Percentiles rank a stretch among this genome's conserved stretches.
phyloP scores from a whole-genome alignment of 208 protist species.

The Trypanosoma rangeli region DNA sequence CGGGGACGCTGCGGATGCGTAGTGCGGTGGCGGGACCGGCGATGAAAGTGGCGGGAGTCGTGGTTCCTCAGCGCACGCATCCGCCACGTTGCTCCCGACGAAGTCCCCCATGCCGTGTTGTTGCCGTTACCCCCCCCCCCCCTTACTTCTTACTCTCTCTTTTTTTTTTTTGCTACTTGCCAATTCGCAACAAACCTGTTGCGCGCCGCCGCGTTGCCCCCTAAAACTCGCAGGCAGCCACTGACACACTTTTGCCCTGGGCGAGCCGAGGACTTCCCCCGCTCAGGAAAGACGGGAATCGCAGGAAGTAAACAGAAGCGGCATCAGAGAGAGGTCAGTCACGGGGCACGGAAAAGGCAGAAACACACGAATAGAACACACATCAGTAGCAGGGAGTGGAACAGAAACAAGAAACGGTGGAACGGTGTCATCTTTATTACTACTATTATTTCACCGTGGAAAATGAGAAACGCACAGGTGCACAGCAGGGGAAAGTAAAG shows the following conservation, averaged over 20 bases:
- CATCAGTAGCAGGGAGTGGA: neutral
- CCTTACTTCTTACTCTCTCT: too few relatives aligned
- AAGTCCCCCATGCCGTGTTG: neutral
- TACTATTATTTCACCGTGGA: neutral
- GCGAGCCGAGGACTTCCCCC: neutral
- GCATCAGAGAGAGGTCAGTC: neutral
- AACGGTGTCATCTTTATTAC: neutral
- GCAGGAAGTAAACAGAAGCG: neutral
- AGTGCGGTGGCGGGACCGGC: neutral
- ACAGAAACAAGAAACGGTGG: neutral
- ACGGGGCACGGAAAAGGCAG: neutral
- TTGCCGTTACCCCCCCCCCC: too few relatives aligned
- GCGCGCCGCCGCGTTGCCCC: neutral
- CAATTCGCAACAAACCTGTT: neutral
- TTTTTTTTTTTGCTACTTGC: neutral
- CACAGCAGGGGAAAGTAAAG: neutral
- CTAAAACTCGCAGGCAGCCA: neutral
- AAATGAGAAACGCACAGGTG: conserved; percentile 25
- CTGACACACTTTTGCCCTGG: neutral
- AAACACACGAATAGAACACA: neutral
- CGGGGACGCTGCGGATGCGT: conserved; percentile 1
- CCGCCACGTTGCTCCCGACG: neutral
- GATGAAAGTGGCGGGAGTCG: neutral
- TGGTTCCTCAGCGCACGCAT: neutral
- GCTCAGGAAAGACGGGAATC: neutral